Evolutionary conservation across 257 asterid genomes (phyloP).

Genomic region (Marsdenia floribunda): DNA sequence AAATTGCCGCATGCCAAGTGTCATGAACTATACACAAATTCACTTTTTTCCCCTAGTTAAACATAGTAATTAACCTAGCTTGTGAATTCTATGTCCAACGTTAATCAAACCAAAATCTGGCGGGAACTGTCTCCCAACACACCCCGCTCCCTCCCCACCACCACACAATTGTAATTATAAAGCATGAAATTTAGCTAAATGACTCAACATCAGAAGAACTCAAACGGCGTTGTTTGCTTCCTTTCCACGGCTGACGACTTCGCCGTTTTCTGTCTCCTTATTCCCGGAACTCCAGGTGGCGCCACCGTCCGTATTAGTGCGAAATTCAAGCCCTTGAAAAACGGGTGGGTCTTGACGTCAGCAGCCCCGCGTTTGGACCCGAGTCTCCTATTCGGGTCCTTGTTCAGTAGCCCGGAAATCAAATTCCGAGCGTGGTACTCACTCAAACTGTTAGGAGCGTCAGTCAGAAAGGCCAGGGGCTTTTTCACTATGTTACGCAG

Average conservation of each 20-base stretch:
- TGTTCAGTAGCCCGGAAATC: slow-evolving; percentile 49
- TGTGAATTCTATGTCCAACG: slow-evolving; percentile 1
- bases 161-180: background rate
- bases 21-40: slow-evolving; percentile 5
- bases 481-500: slow-evolving; percentile 50
- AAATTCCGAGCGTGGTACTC: slow-evolving; percentile 64
- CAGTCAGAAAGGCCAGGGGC: slow-evolving; percentile 47
- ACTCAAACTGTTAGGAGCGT: slow-evolving; percentile 28
- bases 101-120: slow-evolving; percentile 15
- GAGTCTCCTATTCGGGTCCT: slow-evolving; percentile 62
- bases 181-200: background rate
- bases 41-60: background rate
- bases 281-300: slow-evolving; percentile 46
- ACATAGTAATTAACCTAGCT: background rate
- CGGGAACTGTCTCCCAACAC: background rate
- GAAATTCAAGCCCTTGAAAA: slow-evolving; percentile 69
- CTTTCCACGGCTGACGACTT: slow-evolving; percentile 10
- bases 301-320: slow-evolving; percentile 62
- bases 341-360: slow-evolving; percentile 79
- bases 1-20: background rate
- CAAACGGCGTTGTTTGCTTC: slow-evolving; percentile 40
- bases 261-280: slow-evolving; percentile 30
- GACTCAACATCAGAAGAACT: slow-evolving; percentile 33
- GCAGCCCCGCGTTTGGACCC: slow-evolving; percentile 91
- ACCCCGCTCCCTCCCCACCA: background rate